Base-by-base conservation (phyloP, 73 alveolate species). In the Breviolum minutum region DNA sequence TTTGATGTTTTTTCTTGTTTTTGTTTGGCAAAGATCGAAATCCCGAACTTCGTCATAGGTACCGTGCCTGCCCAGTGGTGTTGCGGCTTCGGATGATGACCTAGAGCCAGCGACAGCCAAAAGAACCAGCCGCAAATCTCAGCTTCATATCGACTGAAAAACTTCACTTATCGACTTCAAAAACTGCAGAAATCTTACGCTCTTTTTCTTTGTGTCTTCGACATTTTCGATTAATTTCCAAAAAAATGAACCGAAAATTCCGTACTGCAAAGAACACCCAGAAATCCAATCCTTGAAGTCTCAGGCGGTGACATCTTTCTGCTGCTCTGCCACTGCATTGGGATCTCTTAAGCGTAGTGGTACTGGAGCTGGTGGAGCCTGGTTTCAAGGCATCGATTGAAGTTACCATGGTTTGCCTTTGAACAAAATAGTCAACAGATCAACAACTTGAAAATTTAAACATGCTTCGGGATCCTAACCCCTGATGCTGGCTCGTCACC, bases 41-140 rank as follows among this genome's bases (percentile, higher is more conserved):
- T 60, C 16, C 86, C 10, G 61, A 8, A 14, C 61, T 9, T 24
- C 10, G 54, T 3, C 54, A 40, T 40, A 40, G 54, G 54, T 40
- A 40, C 26, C 76, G 0, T 40, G 30, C 95, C 96, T 89, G 96
- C 60, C 97, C 97, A 69, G 97, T 90, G 14, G 97, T 90, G 13
- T 88, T 90, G 87, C 88, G 97, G 63, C 97, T 90, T n/a, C 97
- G 97, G 62, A 90, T 32, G 86, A 90, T 90, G 66, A 90, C 84
- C 95, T 87, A 60, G 69, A n/a, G 12, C 32, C 90, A 60, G 32
- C 87, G 32, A 13, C 14, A 5, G 11, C 87, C 19, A 8, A 32
- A 12, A 9, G 61, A 10, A 13, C 87, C n/a, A 13, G 8, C 86
- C 12, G 17, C 14, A 63, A 77, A 2, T 77, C 48, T 76, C 22